Percentiles rank a stretch among this genome's conserved stretches.
Conservation (phyloP, 2,329 filamentous ascomycete genomes). For the Niveomyces coronatus region DNA sequence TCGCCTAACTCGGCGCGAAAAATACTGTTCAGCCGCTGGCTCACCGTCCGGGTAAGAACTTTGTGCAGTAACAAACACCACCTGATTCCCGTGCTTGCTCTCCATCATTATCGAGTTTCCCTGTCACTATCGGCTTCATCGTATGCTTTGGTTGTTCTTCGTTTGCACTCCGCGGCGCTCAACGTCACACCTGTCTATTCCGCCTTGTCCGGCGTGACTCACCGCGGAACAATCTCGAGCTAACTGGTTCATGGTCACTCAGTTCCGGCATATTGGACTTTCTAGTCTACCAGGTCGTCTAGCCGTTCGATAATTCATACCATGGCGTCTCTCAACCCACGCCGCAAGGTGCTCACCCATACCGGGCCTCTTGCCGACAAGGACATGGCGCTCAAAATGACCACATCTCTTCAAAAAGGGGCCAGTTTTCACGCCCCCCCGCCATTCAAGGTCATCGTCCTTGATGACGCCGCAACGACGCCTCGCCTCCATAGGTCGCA, state of each 20-base stretch:
- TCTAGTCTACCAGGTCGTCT: slow-evolving; percentile 14
- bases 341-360: slow-evolving; percentile 31
- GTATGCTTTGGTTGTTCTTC: too few species aligned
- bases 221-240: slow-evolving; percentile 15
- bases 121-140: slow-evolving; percentile 7
- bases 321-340: slow-evolving; percentile 37
- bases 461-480: slow-evolving; percentile 34
- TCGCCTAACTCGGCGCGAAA: too few species aligned
- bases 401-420: slow-evolving; percentile 56
- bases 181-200: too few species aligned
- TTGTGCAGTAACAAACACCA: too few species aligned
- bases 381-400: slow-evolving; percentile 40
- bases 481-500: slow-evolving; percentile 55
- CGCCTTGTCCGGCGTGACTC: slow-evolving; percentile 25
- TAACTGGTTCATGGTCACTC: slow-evolving; percentile 6
- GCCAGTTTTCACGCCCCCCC: slow-evolving; percentile 52
- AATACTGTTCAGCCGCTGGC: slow-evolving; percentile 4
- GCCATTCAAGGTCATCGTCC: slow-evolving; percentile 19
- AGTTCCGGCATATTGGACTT: slow-evolving; percentile 24
- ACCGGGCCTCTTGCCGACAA: slow-evolving; percentile 29
- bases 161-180: too few species aligned
- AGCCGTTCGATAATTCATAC: slow-evolving; percentile 23
- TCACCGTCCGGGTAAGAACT: slow-evolving; percentile 8
- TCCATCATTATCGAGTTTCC: background rate
- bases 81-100: background rate